Evolutionary conservation across 2,329 filamentous ascomycete species (phyloP).

Genomic region (Claviceps maximensis): DNA sequence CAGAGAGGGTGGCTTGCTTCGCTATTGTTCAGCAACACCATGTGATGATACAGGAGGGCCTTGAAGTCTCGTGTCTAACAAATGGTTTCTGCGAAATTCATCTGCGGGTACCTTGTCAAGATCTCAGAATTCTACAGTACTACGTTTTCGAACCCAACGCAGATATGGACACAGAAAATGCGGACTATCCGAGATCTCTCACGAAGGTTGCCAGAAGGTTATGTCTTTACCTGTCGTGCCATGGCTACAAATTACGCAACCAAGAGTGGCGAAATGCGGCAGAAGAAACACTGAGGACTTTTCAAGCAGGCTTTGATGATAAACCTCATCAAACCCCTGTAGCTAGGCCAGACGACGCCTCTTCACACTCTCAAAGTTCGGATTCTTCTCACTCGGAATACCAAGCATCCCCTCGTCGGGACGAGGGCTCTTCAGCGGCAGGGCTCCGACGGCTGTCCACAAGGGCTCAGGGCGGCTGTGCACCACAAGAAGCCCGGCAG

Average conservation of each 20-base stretch:
- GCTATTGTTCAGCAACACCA: slow-evolving; percentile 4
- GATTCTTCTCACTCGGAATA: neutral
- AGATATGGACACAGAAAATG: neutral
- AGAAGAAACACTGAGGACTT: neutral
- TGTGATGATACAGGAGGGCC: slow-evolving; percentile 5
- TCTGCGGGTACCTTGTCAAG: neutral
- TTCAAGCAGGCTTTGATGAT: neutral
- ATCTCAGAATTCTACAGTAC: neutral
- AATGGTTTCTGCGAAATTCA: slow-evolving; percentile 1
- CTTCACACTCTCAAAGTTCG: no score
- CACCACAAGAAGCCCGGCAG: neutral
- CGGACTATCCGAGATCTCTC: neutral
- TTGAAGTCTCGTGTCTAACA: neutral
- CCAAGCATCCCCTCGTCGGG: neutral
- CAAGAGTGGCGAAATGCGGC: neutral
- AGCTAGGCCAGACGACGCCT: neutral
- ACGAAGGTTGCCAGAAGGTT: neutral
- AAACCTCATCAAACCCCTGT: neutral
- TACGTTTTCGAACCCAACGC: neutral
- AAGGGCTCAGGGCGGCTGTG: neutral
- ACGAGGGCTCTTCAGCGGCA: neutral
- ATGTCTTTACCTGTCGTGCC: neutral
- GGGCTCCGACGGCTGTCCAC: neutral
- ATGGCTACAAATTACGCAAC: neutral
- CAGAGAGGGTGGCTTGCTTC: slow-evolving; percentile 3